Evolutionary conservation across 2,329 filamentous ascomycete genomes (phyloP), one percentile per base, ranked within the genome.

Genomic region (Aureobasidium zeae): DNA sequence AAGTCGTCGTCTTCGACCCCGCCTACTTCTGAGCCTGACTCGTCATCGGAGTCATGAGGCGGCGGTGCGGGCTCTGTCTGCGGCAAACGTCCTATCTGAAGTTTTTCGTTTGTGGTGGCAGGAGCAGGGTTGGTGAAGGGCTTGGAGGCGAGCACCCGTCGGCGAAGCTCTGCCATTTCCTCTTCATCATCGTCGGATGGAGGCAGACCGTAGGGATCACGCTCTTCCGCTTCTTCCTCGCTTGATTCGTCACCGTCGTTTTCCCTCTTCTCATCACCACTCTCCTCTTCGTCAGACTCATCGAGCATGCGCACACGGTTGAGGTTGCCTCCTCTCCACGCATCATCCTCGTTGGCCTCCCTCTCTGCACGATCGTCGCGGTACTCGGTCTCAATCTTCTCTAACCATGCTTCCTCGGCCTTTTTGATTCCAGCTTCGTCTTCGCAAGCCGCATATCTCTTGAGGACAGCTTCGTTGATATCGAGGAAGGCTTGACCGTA

Each of bases 151-250:
- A 98, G 74, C n/a, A 96, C 86, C 54, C 86, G 85, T 44, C 83
- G 79, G 36, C 91, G 77, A 41, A 98, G 81, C 57, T 94, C 88
- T 25, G 86, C 88, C 88, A 96, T 96, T 58, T 87, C 81, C 41
- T 84, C 83, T 54, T 93, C 86, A 46, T 94, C 82, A 45, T 84
- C 85, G 53, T 86, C 81, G 4, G 63, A 62, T 44, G 87, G 83
- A 8, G 86, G 86, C 33, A 94, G 74, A 43, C 77, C 81, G 55
- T 81, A 88, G 0, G 79, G 80, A 53, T 91, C 84, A 52, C 71
- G 63, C 16, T 73, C 64, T 19, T 70, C 63, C 12, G 70, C 67
- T 16, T 67, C 63, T 2, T 60, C 57, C 5, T 34, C 31, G 13
- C 63, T 49, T 0, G 52, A 68, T 0, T 65, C 63, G 0, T 65